phyloP scores from a whole-genome alignment of 129 eudicot species.

The Lactuca saligna region DNA sequence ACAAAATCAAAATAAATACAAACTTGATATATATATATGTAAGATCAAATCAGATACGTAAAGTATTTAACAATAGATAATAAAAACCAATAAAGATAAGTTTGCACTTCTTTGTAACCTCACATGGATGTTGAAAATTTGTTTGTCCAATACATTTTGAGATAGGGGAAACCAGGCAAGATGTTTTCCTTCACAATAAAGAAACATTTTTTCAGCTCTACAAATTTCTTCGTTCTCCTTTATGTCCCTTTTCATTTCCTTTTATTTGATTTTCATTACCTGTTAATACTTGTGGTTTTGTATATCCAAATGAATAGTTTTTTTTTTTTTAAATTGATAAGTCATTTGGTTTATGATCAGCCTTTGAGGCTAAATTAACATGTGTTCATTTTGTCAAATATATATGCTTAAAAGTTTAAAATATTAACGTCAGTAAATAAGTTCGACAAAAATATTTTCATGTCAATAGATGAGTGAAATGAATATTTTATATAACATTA shows the following conservation, averaged over 20 bases:
- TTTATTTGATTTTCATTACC: not conserved
- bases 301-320: not conserved
- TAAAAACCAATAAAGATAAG: slow-evolving; percentile 10
- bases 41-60: not conserved
- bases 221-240: slow-evolving; percentile 4
- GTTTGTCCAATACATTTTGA: slow-evolving; percentile 22
- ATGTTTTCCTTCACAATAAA: slow-evolving; percentile 34
- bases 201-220: slow-evolving; percentile 10
- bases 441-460: not conserved
- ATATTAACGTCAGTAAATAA: not conserved
- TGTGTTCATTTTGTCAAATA: too few species aligned
- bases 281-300: not conserved
- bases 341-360: not conserved
- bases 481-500: not conserved
- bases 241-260: slow-evolving; percentile 14
- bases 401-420: not conserved
- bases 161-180: slow-evolving; percentile 23
- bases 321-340: too few species aligned
- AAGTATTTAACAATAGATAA: not conserved
- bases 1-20: too few species aligned
- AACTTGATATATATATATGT: too few species aligned
- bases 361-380: not conserved
- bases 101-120: slow-evolving; percentile 23
- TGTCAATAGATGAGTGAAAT: not conserved
- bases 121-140: slow-evolving; percentile 23